A percentile compares a stretch with the other conserved stretches of the same genome.
phyloP scores from a whole-genome alignment of 73 alveolate species.

The Paramecium pentaurelia region DNA sequence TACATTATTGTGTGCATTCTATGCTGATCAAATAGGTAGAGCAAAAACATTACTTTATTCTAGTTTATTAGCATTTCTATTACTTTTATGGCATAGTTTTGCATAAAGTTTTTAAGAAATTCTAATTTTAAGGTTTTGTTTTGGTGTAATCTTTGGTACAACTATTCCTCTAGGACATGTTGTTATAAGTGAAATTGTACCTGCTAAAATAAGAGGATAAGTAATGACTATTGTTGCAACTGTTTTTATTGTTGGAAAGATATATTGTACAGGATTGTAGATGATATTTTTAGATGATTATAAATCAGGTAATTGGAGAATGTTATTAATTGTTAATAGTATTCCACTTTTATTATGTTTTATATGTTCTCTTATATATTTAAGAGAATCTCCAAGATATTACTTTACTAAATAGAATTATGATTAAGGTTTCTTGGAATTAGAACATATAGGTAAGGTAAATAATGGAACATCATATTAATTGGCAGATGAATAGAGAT shows the following conservation, averaged over 20 bases:
- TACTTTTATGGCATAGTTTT: not conserved
- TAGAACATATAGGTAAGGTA: not conserved
- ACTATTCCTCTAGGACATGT: constrained; percentile 17
- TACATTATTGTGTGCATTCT: not conserved
- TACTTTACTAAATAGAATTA: not conserved
- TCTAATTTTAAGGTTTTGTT: not conserved
- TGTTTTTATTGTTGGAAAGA: not conserved
- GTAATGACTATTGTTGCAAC: not conserved
- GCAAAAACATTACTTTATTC: not conserved
- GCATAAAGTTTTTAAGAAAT: not conserved
- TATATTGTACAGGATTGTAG: not conserved
- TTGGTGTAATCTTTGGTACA: not conserved
- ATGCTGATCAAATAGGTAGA: constrained; percentile 1
- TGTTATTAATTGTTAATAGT: not conserved
- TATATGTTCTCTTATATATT: not conserved
- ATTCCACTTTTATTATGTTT: not conserved
- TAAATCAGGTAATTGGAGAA: constrained; percentile 13
- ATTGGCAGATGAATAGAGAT: not conserved
- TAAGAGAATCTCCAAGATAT: constrained; percentile 27
- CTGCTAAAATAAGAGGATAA: not conserved
- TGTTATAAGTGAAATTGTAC: constrained; percentile 10
- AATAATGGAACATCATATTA: not conserved
- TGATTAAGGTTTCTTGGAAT: not conserved
- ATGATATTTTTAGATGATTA: constrained; percentile 19
- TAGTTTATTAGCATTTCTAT: not conserved